These are phyloP conservation scores for Emmonsia crescens DNA, from an alignment of 2,329 filamentous ascomycete genomes.

Conservation along the genomic window DNA sequence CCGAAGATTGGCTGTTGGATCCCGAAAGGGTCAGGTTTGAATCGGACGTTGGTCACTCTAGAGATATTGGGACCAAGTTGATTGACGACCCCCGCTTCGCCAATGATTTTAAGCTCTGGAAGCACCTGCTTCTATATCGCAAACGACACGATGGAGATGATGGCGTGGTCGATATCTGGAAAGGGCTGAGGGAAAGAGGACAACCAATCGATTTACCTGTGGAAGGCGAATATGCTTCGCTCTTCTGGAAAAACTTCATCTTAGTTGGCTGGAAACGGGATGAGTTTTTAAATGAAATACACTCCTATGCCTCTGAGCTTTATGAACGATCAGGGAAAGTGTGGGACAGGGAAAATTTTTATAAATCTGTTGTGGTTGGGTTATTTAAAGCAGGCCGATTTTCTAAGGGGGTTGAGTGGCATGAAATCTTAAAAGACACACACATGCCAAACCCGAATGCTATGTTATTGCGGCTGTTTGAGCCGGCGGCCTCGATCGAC, in stretches of 20 bases:
- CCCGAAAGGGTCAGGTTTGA: conserved; percentile 30
- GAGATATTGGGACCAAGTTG: conserved; percentile 27
- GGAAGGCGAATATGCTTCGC: conserved; percentile 26
- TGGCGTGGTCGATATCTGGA: conserved; percentile 34
- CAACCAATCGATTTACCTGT: conserved; percentile 26
- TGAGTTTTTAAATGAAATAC: conserved; percentile 23
- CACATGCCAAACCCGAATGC: conserved; percentile 23
- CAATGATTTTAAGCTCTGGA: conserved; percentile 35
- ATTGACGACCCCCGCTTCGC: conserved; percentile 25
- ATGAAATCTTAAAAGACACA: conserved; percentile 26
- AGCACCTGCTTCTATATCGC: conserved; percentile 33
- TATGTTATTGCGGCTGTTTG: conserved; percentile 20
- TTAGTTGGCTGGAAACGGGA: conserved; percentile 25
- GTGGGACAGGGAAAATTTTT: conserved; percentile 26
- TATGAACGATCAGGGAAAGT: conserved; percentile 28
- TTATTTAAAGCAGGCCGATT: conserved; percentile 10
- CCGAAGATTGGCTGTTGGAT: conserved; percentile 10
- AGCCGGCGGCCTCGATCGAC: conserved; percentile 15
- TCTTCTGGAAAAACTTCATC: conserved; percentile 34
- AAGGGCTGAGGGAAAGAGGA: conserved; percentile 25
- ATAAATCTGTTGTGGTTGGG: conserved; percentile 28
- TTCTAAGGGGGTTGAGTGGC: conserved; percentile 28
- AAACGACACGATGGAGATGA: conserved; percentile 33
- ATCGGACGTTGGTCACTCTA: conserved; percentile 30
- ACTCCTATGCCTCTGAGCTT: conserved; percentile 31